Evolutionary conservation across 2,329 filamentous ascomycete genomes (phyloP).

Genomic region (Plectosphaerella plurivora): DNA sequence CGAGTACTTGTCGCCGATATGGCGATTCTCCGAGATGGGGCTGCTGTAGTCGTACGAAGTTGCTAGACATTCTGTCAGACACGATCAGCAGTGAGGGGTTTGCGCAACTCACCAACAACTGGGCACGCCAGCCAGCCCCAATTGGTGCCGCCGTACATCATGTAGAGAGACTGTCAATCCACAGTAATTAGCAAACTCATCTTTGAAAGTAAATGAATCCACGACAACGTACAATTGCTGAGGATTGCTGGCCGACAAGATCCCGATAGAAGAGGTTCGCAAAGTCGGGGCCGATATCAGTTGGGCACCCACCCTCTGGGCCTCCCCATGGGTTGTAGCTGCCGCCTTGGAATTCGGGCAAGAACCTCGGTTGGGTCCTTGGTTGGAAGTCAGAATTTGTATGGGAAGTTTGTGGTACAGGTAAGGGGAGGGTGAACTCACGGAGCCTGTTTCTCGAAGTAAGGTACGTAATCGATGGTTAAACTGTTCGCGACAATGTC

Average conservation of each 20-base stretch:
- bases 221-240: no score
- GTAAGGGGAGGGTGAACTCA: constrained; percentile 9
- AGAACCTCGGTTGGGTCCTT: constrained; percentile 43
- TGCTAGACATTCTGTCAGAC: constrained; percentile 60
- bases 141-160: constrained; percentile 62
- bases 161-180: constrained; percentile 62
- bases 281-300: constrained; percentile 53
- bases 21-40: constrained; percentile 54
- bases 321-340: constrained; percentile 60
- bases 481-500: not conserved
- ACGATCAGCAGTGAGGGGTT: constrained; percentile 36
- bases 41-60: constrained; percentile 59
- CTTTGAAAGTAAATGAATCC: no score
- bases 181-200: no score
- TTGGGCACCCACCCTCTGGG: constrained; percentile 48
- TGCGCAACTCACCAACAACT: constrained; percentile 30
- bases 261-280: constrained; percentile 62
- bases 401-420: not conserved
- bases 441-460: constrained; percentile 25
- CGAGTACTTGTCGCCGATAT: constrained; percentile 55
- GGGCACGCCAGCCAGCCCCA: constrained; percentile 57
- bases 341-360: constrained; percentile 57
- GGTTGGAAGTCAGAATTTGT: not conserved
- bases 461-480: constrained; percentile 14
- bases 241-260: constrained; percentile 55